These are phyloP conservation scores for thale cress (Arabidopsis thaliana) DNA, from an alignment of 345 rosid species.

Conservation along the genomic window TAIR10.1 NC_003074.8:20713001-20713500, in stretches of 20 bases:
- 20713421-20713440: background rate
- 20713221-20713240: constrained; percentile 11
- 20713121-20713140: constrained; percentile 93
- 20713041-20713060: constrained; percentile 83
- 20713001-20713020: constrained; percentile 76
- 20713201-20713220: constrained; percentile 3
- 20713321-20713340: background rate
- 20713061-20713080: constrained; percentile 86
- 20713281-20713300: background rate
- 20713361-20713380: background rate
- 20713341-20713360: background rate
- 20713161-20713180: constrained; percentile 91
- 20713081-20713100: constrained; percentile 89
- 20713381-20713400: background rate
- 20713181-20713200: constrained; percentile 56
- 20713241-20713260: background rate
- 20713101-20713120: constrained; percentile 91
- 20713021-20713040: constrained; percentile 61
- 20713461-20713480: background rate
- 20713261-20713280: background rate
- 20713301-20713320: background rate
- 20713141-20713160: constrained; percentile 74
- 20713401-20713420: background rate
- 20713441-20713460: no score
- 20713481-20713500: background rate